phyloP scores from a whole-genome alignment of 2,329 filamentous ascomycete genomes.

The Aspergillus japonicus region DNA sequence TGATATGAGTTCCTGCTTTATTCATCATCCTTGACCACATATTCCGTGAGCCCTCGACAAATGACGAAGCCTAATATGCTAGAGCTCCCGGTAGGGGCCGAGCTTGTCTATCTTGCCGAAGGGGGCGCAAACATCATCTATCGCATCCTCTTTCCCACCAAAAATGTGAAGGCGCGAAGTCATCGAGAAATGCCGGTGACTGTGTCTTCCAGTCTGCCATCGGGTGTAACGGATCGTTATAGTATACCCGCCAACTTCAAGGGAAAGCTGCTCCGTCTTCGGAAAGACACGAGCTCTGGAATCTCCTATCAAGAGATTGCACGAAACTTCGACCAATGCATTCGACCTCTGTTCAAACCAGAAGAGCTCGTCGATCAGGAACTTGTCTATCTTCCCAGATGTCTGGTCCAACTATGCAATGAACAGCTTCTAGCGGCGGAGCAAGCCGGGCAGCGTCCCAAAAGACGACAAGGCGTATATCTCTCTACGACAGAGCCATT shows the following conservation, averaged over 20 bases:
- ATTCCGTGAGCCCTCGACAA: conserved; percentile 19
- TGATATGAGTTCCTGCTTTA: conserved; percentile 19
- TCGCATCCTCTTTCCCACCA: conserved; percentile 48
- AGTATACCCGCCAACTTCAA: conserved; percentile 23
- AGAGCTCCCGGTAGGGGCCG: conserved; percentile 37
- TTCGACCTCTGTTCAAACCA: conserved; percentile 56
- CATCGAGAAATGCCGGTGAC: conserved; percentile 21
- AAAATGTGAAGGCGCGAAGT: conserved; percentile 24
- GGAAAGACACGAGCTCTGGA: conserved; percentile 56
- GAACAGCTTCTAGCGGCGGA: conserved; percentile 53
- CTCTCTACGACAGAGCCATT: conserved; percentile 57
- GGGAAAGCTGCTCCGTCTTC: conserved; percentile 59
- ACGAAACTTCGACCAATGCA: conserved; percentile 40
- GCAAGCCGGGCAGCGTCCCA: conserved; percentile 41
- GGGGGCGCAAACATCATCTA: conserved; percentile 78
- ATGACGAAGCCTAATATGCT: conserved; percentile 35
- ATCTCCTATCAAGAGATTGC: conserved; percentile 52
- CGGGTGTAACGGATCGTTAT: conserved; percentile 19
- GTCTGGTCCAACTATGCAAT: conserved; percentile 53
- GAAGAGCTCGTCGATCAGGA: conserved; percentile 58
- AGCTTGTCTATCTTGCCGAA: conserved; percentile 57
- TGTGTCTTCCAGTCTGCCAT: conserved; percentile 13
- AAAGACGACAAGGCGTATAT: conserved; percentile 52
- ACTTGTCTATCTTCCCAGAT: conserved; percentile 50
- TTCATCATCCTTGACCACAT: conserved; percentile 9